Percentiles rank a stretch among this genome's conserved stretches.
Evolutionary conservation across 2,329 filamentous ascomycete genomes (phyloP).

Genomic region (Paraconiothyrium sp.): DNA sequence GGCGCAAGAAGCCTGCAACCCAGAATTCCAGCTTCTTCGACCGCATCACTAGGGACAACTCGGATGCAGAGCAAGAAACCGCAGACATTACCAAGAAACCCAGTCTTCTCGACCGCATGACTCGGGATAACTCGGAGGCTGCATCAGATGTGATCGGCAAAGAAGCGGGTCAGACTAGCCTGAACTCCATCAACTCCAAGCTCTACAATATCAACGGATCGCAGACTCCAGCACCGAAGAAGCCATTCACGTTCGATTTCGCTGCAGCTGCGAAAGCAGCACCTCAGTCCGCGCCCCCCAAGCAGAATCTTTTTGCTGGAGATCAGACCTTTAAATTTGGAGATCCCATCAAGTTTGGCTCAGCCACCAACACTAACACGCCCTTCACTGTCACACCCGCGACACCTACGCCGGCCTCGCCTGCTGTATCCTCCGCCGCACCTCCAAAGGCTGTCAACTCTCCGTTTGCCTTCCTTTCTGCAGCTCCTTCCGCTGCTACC

Average conservation of each 20-base stretch:
- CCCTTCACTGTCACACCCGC: constrained; percentile 40
- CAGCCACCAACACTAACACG: constrained; percentile 28
- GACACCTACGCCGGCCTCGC: constrained; percentile 34
- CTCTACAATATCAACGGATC: constrained; percentile 33
- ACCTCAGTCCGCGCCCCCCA: constrained; percentile 37
- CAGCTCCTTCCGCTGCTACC: constrained; percentile 32
- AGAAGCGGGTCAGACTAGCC: constrained; percentile 26
- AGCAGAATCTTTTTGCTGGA: constrained; percentile 40
- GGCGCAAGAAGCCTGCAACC: constrained; percentile 30
- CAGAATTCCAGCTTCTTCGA: constrained; percentile 35
- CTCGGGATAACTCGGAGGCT: constrained; percentile 25
- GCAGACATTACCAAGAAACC: constrained; percentile 33
- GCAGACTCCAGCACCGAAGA: constrained; percentile 36
- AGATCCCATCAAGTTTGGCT: constrained; percentile 48
- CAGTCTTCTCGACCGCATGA: constrained; percentile 43
- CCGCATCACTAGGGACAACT: constrained; percentile 39
- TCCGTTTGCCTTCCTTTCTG: constrained; percentile 38
- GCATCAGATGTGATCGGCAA: constrained; percentile 34
- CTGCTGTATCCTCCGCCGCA: constrained; percentile 38
- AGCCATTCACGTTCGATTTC: constrained; percentile 41
- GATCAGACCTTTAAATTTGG: constrained; percentile 51
- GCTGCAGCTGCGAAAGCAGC: constrained; percentile 27
- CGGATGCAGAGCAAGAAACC: constrained; percentile 24
- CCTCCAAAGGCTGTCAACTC: constrained; percentile 37
- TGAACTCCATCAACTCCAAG: constrained; percentile 25